Evolutionary conservation across 805 yeast genomes (phyloP).

Genomic region (Naumovozyma dairenensis): DNA sequence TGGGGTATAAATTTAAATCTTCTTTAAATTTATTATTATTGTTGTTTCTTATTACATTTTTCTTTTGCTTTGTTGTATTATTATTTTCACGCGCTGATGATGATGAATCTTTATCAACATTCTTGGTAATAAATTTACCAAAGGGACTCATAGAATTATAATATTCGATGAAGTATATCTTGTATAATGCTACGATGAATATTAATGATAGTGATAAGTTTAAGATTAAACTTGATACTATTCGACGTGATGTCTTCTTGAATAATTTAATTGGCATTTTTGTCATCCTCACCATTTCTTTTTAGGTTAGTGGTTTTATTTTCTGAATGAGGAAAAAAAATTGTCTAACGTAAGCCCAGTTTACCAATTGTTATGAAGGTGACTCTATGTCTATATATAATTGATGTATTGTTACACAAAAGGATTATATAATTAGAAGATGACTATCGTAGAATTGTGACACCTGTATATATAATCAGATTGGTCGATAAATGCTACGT

Average conservation of each 20-base stretch:
- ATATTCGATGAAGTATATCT: constrained; percentile 16
- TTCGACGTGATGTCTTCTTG: constrained; percentile 5
- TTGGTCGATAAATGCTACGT: too few species aligned
- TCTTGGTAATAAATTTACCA: neutral
- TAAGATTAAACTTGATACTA: constrained; percentile 11
- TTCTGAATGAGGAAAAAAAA: too few species aligned
- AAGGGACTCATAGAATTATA: constrained; percentile 1
- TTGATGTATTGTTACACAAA: too few species aligned
- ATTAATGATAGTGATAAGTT: constrained; percentile 14
- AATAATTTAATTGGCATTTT: constrained; percentile 5
- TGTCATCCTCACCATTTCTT: neutral
- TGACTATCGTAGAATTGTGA: too few species aligned
- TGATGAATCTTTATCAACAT: constrained; percentile 4
- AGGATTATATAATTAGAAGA: too few species aligned
- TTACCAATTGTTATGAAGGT: too few species aligned
- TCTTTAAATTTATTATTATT: constrained; percentile 7
- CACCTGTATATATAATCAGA: too few species aligned
- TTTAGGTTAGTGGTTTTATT: neutral
- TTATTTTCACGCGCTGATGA: constrained; percentile 5
- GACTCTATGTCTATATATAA: too few species aligned
- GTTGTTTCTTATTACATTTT: constrained; percentile 3
- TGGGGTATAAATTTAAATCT: constrained; percentile 34
- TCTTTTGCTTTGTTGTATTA: constrained; percentile 6
- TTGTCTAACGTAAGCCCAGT: too few species aligned
- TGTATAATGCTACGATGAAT: constrained; percentile 17